phyloP scores from a whole-genome alignment of 306 rosid species.

The Rubus idaeus region DNA sequence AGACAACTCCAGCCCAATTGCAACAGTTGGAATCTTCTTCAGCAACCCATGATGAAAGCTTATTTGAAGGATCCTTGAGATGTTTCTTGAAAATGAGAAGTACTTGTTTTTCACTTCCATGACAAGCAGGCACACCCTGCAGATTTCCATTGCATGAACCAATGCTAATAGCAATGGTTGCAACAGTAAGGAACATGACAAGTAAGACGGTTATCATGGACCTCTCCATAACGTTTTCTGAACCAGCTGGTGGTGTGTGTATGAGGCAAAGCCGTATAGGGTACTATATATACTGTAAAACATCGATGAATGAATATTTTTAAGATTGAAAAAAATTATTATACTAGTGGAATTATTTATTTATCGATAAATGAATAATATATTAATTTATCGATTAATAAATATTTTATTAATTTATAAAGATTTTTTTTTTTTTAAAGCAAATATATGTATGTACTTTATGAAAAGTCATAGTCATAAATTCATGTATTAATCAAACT shows the following conservation, averaged over 20 bases:
- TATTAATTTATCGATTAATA: too few species aligned
- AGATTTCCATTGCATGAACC: background rate
- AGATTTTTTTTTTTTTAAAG: too few species aligned
- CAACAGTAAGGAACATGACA: background rate
- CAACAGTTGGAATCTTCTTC: conserved; percentile 4
- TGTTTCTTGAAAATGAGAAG: background rate
- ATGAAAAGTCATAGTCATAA: too few species aligned
- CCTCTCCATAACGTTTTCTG: background rate
- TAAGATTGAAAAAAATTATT: too few species aligned
- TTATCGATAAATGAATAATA: too few species aligned
- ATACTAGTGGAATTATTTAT: too few species aligned
- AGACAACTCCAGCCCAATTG: conserved; percentile 10
- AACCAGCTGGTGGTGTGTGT: background rate
- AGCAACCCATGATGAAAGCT: conserved; percentile 5
- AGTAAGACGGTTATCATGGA: background rate
- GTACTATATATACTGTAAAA: background rate
- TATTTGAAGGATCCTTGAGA: background rate
- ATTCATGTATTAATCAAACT: too few species aligned
- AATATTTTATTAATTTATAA: too few species aligned
- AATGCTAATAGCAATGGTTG: background rate
- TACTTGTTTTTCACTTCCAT: background rate
- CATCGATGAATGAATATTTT: too few species aligned
- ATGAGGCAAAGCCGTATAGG: background rate
- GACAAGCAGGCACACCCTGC: background rate
- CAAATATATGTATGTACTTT: too few species aligned